These are phyloP conservation scores for Phtheirospermum japonicum DNA, from an alignment of 257 asterid species.

Conservation along the genomic window DNA sequence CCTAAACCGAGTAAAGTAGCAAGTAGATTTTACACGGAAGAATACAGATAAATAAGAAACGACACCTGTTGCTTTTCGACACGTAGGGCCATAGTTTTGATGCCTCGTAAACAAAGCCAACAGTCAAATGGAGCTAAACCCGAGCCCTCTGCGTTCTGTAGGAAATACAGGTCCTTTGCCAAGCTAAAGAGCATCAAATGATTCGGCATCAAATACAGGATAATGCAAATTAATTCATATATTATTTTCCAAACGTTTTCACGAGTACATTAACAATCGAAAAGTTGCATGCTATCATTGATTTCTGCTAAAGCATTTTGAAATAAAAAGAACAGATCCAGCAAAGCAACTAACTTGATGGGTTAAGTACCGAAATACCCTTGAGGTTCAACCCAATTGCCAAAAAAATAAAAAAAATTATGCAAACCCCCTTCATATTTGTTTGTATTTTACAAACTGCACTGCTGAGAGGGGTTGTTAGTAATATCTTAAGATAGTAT, in stretches of 20 bases:
- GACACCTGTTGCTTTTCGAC: constrained; percentile 87
- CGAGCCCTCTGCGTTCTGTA: constrained; percentile 93
- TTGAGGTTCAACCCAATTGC: background rate
- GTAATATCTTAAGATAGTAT: background rate
- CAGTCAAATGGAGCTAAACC: constrained; percentile 96
- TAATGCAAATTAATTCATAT: constrained; percentile 10
- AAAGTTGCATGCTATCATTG: background rate
- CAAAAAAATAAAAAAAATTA: too few relatives aligned
- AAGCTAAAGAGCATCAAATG: constrained; percentile 40
- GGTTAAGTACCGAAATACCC: background rate
- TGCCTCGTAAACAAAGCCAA: constrained; percentile 95
- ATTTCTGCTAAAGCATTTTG: constrained; percentile 1
- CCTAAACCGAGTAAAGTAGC: background rate
- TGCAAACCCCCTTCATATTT: too few relatives aligned
- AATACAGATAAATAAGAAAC: background rate
- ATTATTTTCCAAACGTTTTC: background rate
- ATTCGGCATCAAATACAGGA: constrained; percentile 12
- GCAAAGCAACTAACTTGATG: background rate
- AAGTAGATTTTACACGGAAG: background rate
- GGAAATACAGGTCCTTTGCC: constrained; percentile 71
- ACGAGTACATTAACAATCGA: background rate
- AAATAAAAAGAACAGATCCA: background rate
- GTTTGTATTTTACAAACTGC: too few relatives aligned
- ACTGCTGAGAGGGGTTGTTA: too few relatives aligned
- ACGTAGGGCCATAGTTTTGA: constrained; percentile 83